These are phyloP conservation scores for Calocybe cyanea DNA, from an alignment of 768 basidiomycete genomes.

Conservation along the genomic window DNA sequence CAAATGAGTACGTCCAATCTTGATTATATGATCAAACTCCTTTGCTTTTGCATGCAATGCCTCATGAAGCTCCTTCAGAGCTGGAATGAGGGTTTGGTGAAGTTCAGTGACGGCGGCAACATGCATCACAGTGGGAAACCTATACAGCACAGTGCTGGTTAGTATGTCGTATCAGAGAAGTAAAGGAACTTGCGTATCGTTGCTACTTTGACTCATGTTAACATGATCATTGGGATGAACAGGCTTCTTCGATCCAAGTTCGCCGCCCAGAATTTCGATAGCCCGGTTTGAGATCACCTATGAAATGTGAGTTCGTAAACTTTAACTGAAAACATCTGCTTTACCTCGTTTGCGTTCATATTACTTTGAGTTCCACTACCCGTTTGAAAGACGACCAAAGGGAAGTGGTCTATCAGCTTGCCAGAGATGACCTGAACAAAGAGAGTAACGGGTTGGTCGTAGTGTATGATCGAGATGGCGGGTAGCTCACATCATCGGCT, in stretches of 20 bases:
- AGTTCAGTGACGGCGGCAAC: conserved; percentile 93
- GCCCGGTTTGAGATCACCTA: conserved; percentile 98
- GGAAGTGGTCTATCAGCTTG: conserved; percentile 92
- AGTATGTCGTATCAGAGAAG: neutral
- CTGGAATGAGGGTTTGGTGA: conserved; percentile 73
- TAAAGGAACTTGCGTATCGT: conserved; percentile 76
- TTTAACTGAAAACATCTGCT: neutral
- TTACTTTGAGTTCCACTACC: conserved; percentile 99
- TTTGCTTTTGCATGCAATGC: conserved; percentile 81
- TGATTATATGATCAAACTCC: conserved; percentile 88
- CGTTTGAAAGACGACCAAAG: conserved; percentile 98
- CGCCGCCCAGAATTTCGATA: conserved; percentile 93
- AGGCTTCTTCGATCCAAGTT: conserved; percentile 93
- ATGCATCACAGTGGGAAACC: conserved; percentile 99
- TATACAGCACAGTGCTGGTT: conserved; percentile 28
- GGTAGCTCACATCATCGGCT: conserved; percentile 76
- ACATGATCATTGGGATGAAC: conserved; percentile 99
- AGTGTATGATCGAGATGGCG: neutral
- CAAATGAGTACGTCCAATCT: conserved; percentile 97
- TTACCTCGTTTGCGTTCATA: conserved; percentile 97
- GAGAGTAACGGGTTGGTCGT: conserved; percentile 2
- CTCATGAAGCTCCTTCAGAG: conserved; percentile 77
- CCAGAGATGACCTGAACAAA: conserved; percentile 84
- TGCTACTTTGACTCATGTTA: conserved; percentile 98
- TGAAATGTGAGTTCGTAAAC: neutral